phyloP scores from a whole-genome alignment of 805 yeast genomes.

The Zygosaccharomyces bisporus region DNA sequence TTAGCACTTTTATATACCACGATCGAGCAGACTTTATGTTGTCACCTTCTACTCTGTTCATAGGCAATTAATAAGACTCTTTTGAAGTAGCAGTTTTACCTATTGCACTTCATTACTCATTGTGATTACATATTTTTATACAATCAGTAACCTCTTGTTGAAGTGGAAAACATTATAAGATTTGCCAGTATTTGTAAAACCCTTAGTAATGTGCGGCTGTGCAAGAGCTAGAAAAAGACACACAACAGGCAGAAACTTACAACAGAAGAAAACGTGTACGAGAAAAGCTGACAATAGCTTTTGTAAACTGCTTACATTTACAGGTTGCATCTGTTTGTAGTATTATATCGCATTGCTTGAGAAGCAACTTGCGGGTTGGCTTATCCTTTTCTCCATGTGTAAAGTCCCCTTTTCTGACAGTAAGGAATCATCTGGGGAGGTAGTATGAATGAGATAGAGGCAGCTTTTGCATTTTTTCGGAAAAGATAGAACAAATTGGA shows the following conservation, averaged over 20 bases:
- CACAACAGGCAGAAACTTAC: too few relatives aligned
- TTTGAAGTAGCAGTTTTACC: neutral
- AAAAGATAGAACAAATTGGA: too few relatives aligned
- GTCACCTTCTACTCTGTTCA: neutral
- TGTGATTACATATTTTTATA: neutral
- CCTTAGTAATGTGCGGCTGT: conserved; percentile 5
- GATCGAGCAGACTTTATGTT: neutral
- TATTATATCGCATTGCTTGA: too few relatives aligned
- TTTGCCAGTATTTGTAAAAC: conserved; percentile 2
- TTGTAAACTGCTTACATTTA: too few relatives aligned
- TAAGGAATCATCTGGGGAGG: too few relatives aligned
- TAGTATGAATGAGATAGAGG: too few relatives aligned
- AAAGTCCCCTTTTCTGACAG: too few relatives aligned
- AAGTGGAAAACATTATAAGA: neutral
- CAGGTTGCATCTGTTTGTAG: too few relatives aligned
- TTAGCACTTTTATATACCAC: neutral
- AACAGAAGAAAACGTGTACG: too few relatives aligned
- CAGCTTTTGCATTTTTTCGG: too few relatives aligned
- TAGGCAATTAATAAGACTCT: conserved; percentile 1
- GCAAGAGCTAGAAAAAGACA: neutral
- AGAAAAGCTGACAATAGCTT: neutral
- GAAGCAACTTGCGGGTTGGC: too few relatives aligned
- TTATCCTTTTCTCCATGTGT: too few relatives aligned
- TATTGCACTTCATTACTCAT: neutral
- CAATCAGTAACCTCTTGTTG: neutral